A percentile compares a stretch with the other conserved stretches of the same genome.
Evolutionary conservation across 1,139 yeast genomes (phyloP).

Genomic region (Taphrina confusa): DNA sequence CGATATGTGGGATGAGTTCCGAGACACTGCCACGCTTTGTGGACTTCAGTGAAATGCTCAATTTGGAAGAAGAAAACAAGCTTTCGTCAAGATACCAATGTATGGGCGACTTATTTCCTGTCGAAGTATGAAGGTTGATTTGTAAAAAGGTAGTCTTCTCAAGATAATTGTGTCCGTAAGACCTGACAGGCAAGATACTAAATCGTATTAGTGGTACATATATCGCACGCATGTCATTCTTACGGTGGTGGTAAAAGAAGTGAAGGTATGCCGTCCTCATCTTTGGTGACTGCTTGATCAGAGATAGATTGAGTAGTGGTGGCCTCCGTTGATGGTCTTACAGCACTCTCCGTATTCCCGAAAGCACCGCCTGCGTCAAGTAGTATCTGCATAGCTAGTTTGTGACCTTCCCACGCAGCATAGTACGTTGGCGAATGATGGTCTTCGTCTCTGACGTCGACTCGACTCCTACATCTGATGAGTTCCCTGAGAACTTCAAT

Average conservation of each 20-base stretch:
- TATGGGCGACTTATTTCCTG: constrained; percentile 14
- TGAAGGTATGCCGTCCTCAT: constrained; percentile 77
- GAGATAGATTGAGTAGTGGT: constrained; percentile 4
- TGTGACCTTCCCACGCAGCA: constrained; percentile 92
- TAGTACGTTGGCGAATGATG: constrained; percentile 81
- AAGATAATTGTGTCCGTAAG: constrained; percentile 92
- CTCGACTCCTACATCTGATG: constrained; percentile 70
- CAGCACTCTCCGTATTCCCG: constrained; percentile 25
- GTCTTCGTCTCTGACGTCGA: constrained; percentile 75
- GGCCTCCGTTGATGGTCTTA: background rate
- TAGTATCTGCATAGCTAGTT: constrained; percentile 70
- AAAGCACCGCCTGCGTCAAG: constrained; percentile 39
- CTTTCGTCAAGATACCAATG: constrained; percentile 30
- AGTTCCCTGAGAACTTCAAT: constrained; percentile 68
- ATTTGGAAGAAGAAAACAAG: constrained; percentile 52
- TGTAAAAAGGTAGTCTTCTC: constrained; percentile 86
- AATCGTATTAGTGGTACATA: background rate
- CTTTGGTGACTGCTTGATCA: constrained; percentile 45
- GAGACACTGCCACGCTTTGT: constrained; percentile 55
- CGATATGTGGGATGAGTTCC: constrained; percentile 69
- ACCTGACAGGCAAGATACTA: constrained; percentile 74
- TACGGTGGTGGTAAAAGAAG: constrained; percentile 86
- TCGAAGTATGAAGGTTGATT: constrained; percentile 59
- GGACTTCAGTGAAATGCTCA: constrained; percentile 69
- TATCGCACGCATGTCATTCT: background rate